Evolutionary conservation across 495 filamentous ascomycete genomes (phyloP).

Genomic region (Daldinia vernicosa): DNA sequence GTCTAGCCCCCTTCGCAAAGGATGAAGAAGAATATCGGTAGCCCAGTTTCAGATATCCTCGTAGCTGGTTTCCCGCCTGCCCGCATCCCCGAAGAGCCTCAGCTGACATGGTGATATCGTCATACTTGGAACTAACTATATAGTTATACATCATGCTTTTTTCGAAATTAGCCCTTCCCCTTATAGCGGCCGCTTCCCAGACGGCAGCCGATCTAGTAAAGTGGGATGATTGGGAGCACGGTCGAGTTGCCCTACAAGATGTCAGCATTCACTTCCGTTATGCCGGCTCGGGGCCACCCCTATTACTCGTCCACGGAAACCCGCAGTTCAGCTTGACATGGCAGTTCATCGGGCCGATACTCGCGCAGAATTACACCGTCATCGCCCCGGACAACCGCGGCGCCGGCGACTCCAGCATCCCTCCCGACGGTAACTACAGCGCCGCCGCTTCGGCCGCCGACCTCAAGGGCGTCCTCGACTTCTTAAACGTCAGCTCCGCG

Average conservation of each 20-base stretch:
- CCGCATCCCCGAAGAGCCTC: background rate
- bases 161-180: background rate
- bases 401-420: background rate
- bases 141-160: background rate
- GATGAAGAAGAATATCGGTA: background rate
- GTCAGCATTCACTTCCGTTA: conserved; percentile 55
- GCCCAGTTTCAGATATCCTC: background rate
- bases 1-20: background rate
- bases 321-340: background rate
- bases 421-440: background rate
- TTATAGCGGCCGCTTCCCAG: background rate
- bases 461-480: background rate
- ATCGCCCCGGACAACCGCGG: background rate
- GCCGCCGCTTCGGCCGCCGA: background rate
- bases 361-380: background rate
- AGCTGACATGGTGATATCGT: background rate
- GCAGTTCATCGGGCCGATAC: background rate
- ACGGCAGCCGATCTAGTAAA: conserved; percentile 12
- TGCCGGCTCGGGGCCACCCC: conserved; percentile 49
- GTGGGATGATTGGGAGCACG: conserved; percentile 49
- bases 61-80: background rate
- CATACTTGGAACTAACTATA: background rate
- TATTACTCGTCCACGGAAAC: conserved; percentile 14
- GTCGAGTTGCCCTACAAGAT: conserved; percentile 49
- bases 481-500: conserved; percentile 13